These are phyloP conservation scores for Chlorella sorokiniana DNA, from an alignment of 139 green algal species.

Conservation along the genomic window DNA sequence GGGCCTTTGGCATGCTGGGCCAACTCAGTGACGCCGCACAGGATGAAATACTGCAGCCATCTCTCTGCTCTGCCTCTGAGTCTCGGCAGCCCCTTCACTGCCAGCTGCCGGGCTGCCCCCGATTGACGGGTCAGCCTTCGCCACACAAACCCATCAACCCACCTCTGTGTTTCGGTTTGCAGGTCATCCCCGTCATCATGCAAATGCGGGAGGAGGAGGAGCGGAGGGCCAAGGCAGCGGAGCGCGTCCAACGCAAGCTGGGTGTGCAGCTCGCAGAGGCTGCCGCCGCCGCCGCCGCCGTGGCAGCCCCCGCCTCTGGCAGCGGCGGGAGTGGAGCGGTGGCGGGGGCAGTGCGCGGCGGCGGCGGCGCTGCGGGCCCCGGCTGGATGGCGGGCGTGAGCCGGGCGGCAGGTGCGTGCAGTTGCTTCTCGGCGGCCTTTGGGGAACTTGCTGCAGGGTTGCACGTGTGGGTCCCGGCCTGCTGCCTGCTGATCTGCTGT, in stretches of 20 bases:
- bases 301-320: neutral
- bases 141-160: neutral
- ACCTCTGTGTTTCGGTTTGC: neutral
- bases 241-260: slow-evolving; percentile 36
- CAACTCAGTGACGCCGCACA: neutral
- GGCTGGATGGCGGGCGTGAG: neutral
- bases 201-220: slow-evolving; percentile 19
- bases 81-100: too few relatives aligned
- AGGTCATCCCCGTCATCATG: slow-evolving; percentile 18
- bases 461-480: too few relatives aligned
- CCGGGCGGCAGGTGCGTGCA: neutral
- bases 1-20: neutral
- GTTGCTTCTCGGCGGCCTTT: too few relatives aligned
- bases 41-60: too few relatives aligned
- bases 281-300: neutral
- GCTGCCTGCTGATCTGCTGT: too few relatives aligned
- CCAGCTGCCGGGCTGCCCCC: too few relatives aligned
- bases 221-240: slow-evolving; percentile 3
- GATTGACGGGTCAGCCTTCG: too few relatives aligned
- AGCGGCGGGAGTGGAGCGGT: slow-evolving; percentile 9
- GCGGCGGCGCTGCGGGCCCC: neutral
- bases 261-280: neutral
- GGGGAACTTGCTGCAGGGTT: too few relatives aligned
- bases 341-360: neutral
- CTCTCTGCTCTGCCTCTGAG: too few relatives aligned